Percentiles rank a stretch among this genome's conserved stretches.
Evolutionary conservation across 2,329 filamentous ascomycete species (phyloP).

Genomic region (Phyllosticta capitalensis): DNA sequence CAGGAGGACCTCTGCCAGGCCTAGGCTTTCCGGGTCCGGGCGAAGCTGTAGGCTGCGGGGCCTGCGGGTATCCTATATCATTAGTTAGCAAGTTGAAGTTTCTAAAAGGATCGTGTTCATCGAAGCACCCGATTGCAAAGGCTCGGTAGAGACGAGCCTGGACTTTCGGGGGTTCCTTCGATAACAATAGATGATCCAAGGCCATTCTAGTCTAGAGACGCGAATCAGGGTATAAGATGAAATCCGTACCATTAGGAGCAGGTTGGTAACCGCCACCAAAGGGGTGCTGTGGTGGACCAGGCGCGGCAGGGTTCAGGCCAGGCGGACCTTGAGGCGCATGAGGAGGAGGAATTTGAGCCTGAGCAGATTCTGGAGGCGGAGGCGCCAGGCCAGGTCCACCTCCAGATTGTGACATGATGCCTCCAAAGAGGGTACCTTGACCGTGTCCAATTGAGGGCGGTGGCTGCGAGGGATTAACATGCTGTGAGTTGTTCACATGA

Average conservation of each 20-base stretch:
- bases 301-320: constrained; percentile 44
- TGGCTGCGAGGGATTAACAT: constrained; percentile 72
- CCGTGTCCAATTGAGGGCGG: constrained; percentile 82
- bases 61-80: constrained; percentile 62
- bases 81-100: constrained; percentile 18
- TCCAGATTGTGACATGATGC: constrained; percentile 84
- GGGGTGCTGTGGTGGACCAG: constrained; percentile 55
- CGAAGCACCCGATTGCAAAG: constrained; percentile 1
- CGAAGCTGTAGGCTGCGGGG: constrained; percentile 75
- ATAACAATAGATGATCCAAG: too few relatives aligned
- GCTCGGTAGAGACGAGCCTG: background rate
- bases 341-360: constrained; percentile 51
- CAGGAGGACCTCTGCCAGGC: constrained; percentile 49
- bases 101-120: constrained; percentile 18
- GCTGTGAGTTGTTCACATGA: constrained; percentile 60
- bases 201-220: too few relatives aligned
- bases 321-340: constrained; percentile 70
- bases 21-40: constrained; percentile 66
- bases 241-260: constrained; percentile 50
- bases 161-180: constrained; percentile 1
- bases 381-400: constrained; percentile 72
- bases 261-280: constrained; percentile 63
- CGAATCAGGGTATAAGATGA: constrained; percentile 11
- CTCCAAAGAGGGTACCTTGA: constrained; percentile 81
- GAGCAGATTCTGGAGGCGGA: constrained; percentile 53